Evolutionary conservation across 1,284 basidiomycete species (phyloP).

Genomic region (Cutaneotrichosporon sp.): DNA sequence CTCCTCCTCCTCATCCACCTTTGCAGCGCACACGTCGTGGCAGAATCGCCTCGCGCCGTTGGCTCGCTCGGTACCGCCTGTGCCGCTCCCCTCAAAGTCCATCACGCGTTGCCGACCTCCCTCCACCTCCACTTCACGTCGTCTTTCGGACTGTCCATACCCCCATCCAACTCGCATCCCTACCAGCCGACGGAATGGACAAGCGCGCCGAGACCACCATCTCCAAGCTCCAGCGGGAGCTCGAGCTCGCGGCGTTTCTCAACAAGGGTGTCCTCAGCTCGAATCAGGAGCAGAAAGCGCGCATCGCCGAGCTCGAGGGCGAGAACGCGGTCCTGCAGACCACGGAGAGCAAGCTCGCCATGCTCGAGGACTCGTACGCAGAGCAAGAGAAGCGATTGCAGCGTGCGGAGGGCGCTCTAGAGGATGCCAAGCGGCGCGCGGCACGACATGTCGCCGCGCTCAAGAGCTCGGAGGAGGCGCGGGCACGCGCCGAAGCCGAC

Average conservation of each 20-base stretch:
- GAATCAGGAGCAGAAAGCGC: conserved; percentile 41
- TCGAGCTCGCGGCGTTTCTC: conserved; percentile 43
- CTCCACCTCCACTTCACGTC: neutral
- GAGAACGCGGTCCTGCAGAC: conserved; percentile 39
- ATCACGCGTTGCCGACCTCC: no score
- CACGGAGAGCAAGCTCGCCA: conserved; percentile 35
- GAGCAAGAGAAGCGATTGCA: neutral
- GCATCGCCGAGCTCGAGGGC: conserved; percentile 36
- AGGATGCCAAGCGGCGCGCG: conserved; percentile 14
- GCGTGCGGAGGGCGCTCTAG: conserved; percentile 18
- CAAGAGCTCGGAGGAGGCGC: conserved; percentile 7
- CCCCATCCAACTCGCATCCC: neutral
- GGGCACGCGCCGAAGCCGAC: conserved; percentile 5
- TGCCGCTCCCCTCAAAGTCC: no score
- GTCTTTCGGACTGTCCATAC: no score
- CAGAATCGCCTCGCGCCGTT: no score
- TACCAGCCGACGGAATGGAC: neutral
- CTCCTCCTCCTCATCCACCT: no score
- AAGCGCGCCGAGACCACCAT: neutral
- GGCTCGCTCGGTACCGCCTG: no score
- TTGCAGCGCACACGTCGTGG: no score
- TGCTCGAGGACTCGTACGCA: conserved; percentile 36
- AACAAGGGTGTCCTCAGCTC: conserved; percentile 46
- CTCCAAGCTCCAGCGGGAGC: conserved; percentile 30
- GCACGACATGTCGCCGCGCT: no score